These are phyloP conservation scores for Tetraselmis striata DNA, from an alignment of 139 green algal species.

Conservation along the genomic window DNA sequence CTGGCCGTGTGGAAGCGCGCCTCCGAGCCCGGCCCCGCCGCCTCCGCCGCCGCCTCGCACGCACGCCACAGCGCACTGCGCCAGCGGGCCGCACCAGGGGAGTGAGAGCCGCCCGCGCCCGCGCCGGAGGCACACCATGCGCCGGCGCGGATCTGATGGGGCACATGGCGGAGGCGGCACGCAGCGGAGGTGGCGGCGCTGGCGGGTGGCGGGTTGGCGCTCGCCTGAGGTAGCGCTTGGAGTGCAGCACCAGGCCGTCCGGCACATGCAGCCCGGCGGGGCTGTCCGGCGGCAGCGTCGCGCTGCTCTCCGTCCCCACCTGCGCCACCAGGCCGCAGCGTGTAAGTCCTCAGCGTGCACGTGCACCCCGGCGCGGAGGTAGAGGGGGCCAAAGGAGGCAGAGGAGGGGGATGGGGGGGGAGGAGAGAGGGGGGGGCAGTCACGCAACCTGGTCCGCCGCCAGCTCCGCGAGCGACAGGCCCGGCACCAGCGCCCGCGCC, in stretches of 20 bases:
- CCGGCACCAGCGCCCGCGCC: not conserved
- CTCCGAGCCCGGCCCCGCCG: not conserved
- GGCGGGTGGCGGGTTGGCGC: not conserved
- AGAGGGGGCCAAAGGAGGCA: not conserved
- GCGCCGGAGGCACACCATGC: no score
- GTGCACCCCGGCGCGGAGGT: no score
- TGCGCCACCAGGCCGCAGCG: not conserved
- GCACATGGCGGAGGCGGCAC: no score
- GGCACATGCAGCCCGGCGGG: conserved; percentile 29
- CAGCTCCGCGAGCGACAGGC: not conserved
- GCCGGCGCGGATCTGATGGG: no score
- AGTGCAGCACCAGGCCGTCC: conserved; percentile 41
- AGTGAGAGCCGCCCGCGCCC: no score
- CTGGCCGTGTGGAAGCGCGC: not conserved
- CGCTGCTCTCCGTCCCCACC: not conserved
- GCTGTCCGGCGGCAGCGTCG: not conserved
- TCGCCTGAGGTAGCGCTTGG: conserved; percentile 38
- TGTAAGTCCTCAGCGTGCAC: no score
- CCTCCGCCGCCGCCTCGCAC: conserved; percentile 28
- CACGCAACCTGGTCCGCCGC: not conserved
- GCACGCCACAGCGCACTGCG: conserved; percentile 47
- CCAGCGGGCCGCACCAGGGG: no score
- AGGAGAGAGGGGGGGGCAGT: not conserved
- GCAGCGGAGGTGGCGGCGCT: not conserved
- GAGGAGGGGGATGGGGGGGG: no score